Conservation (phyloP, 2,329 filamentous ascomycete species). For the Cladorrhinum sp. region DNA sequence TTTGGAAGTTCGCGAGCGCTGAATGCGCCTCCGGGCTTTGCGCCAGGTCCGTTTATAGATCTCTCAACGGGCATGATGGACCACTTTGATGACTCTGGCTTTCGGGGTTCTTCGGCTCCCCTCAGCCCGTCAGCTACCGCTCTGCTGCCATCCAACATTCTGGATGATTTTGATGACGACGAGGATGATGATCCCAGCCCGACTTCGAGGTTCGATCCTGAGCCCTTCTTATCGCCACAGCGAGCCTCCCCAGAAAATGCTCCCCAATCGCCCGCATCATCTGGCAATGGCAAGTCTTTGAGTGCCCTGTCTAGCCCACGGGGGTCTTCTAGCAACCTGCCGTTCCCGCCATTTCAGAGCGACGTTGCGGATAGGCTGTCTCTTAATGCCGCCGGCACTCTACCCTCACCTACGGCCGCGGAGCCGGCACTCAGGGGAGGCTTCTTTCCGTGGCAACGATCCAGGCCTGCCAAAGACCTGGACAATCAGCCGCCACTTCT, state of each 20-base stretch:
- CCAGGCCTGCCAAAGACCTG: slow-evolving; percentile 57
- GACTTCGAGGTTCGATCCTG: slow-evolving; percentile 30
- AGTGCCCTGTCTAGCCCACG: slow-evolving; percentile 61
- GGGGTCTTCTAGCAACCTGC: slow-evolving; percentile 56
- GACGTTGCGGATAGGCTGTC: slow-evolving; percentile 47
- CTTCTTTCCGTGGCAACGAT: slow-evolving; percentile 60
- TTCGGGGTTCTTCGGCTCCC: slow-evolving; percentile 62
- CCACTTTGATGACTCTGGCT: slow-evolving; percentile 58
- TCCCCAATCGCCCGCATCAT: slow-evolving; percentile 60
- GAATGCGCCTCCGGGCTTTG: slow-evolving; percentile 47
- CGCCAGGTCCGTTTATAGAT: slow-evolving; percentile 52
- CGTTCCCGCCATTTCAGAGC: slow-evolving; percentile 48
- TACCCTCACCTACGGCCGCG: slow-evolving; percentile 41
- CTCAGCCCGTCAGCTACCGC: slow-evolving; percentile 75
- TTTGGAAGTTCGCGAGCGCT: slow-evolving; percentile 42
- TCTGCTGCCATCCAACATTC: slow-evolving; percentile 66
- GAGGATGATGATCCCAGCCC: slow-evolving; percentile 54
- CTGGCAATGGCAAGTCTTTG: slow-evolving; percentile 48
- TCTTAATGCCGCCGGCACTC: slow-evolving; percentile 33
- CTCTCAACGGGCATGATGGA: slow-evolving; percentile 41
- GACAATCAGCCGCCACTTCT: slow-evolving; percentile 62
- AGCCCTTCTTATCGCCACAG: slow-evolving; percentile 36
- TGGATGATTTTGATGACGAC: slow-evolving; percentile 64
- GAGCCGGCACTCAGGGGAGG: slow-evolving; percentile 39
- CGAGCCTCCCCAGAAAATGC: slow-evolving; percentile 40